These are phyloP conservation scores for Syzygium jambos DNA, from an alignment of 345 rosid species.

Conservation along the genomic window DNA sequence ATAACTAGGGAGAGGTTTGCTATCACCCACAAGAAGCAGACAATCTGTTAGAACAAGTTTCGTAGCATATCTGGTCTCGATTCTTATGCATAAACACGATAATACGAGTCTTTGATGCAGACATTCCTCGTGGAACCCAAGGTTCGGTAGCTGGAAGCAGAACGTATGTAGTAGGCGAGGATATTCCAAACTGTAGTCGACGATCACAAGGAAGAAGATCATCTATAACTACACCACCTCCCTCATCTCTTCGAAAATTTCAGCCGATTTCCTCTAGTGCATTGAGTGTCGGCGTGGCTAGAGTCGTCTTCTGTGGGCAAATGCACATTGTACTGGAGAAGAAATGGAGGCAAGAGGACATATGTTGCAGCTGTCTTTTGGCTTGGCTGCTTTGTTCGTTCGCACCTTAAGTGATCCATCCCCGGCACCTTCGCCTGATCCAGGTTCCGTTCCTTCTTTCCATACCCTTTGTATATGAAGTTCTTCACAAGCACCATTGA, in stretches of 20 bases:
- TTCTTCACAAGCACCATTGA: not conserved
- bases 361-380: not conserved
- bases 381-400: not conserved
- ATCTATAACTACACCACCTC: slow-evolving; percentile 9
- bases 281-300: not conserved
- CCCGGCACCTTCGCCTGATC: not conserved
- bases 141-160: slow-evolving; percentile 9
- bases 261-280: not conserved
- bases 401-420: not conserved
- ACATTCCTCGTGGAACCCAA: not conserved
- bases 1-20: not conserved
- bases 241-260: slow-evolving; percentile 7
- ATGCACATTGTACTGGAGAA: not conserved
- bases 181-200: slow-evolving; percentile 3
- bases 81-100: not conserved
- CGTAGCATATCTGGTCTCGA: not conserved
- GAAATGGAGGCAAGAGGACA: not conserved
- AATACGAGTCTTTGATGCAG: not conserved
- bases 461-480: not conserved
- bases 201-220: not conserved
- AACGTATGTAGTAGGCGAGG: not conserved
- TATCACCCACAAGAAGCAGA: not conserved
- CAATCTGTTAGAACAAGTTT: not conserved
- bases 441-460: not conserved
- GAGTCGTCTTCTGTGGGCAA: not conserved